Percentiles rank a stretch among this genome's conserved stretches.
These are phyloP conservation scores for Blastobotrys apis DNA, from an alignment of 1,139 yeast genomes.

Conservation along the genomic window DNA sequence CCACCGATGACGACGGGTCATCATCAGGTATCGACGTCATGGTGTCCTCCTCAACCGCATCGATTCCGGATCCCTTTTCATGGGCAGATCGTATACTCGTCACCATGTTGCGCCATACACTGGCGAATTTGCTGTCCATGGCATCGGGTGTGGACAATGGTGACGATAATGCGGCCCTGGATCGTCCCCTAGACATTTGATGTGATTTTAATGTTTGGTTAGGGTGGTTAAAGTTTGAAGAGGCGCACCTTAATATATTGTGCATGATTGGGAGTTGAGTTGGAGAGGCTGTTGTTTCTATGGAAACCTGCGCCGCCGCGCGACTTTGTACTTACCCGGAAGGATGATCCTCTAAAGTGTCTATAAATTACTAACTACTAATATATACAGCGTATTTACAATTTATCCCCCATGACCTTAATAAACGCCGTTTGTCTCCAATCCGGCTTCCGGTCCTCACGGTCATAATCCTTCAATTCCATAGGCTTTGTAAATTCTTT, in stretches of 20 bases:
- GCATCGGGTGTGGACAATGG: slow-evolving; percentile 5
- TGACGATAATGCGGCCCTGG: slow-evolving; percentile 7
- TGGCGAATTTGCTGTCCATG: slow-evolving; percentile 7
- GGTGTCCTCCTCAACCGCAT: background rate
- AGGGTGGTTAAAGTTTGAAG: background rate
- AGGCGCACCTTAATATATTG: too few relatives aligned
- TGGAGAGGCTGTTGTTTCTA: too few relatives aligned
- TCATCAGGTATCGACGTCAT: background rate
- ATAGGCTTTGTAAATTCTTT: slow-evolving; percentile 50
- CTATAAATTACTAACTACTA: too few relatives aligned
- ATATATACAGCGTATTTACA: slow-evolving; percentile 44
- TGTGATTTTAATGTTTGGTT: background rate
- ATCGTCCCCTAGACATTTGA: slow-evolving; percentile 5
- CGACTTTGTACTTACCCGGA: too few relatives aligned
- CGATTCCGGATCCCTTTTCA: slow-evolving; percentile 11
- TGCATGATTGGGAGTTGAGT: too few relatives aligned
- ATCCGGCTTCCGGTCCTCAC: slow-evolving; percentile 55
- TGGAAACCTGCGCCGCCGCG: too few relatives aligned
- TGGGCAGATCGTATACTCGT: slow-evolving; percentile 14
- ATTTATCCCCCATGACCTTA: slow-evolving; percentile 48
- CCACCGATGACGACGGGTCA: too few relatives aligned
- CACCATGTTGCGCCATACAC: slow-evolving; percentile 12
- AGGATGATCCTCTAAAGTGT: too few relatives aligned
- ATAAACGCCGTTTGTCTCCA: slow-evolving; percentile 56
- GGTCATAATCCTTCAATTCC: slow-evolving; percentile 54